phyloP scores from a whole-genome alignment of 495 filamentous ascomycete species.

The Aspergillus haitiensis region DNA sequence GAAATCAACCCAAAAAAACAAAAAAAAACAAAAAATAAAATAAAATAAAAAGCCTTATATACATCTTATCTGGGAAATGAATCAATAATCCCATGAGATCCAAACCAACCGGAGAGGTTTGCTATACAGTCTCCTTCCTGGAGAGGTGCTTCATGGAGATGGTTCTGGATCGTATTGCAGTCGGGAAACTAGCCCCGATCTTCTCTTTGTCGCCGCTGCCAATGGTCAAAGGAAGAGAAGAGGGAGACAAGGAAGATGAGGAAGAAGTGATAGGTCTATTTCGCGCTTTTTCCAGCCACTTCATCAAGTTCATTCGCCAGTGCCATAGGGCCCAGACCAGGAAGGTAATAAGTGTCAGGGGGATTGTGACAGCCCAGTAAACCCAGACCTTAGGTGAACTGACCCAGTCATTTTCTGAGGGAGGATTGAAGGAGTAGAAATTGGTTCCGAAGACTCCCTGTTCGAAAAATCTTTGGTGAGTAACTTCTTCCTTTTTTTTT shows the following conservation, averaged over 20 bases:
- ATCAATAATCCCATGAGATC: too few relatives aligned
- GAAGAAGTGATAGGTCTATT: neutral
- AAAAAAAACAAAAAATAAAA: too few relatives aligned
- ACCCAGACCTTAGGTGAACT: constrained; percentile 33
- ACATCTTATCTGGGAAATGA: too few relatives aligned
- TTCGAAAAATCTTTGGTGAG: neutral
- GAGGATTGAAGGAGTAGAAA: constrained; percentile 32
- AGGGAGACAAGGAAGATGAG: neutral
- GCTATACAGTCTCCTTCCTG: constrained; percentile 10
- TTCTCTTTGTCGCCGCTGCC: neutral
- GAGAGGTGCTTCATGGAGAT: neutral
- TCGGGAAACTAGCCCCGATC: neutral
- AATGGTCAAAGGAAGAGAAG: neutral
- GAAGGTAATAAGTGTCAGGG: constrained; percentile 31
- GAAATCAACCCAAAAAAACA: too few relatives aligned
- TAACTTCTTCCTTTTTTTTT: neutral
- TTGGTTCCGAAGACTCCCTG: constrained; percentile 39
- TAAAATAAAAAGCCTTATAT: too few relatives aligned
- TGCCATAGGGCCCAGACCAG: constrained; percentile 30
- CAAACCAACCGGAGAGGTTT: too few relatives aligned
- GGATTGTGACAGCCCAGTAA: constrained; percentile 36
- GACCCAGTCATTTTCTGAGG: constrained; percentile 15
- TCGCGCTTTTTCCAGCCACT: neutral
- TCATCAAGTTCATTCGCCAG: constrained; percentile 3
- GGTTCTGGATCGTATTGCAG: neutral